Evolutionary conservation across 2,329 filamentous ascomycete species (phyloP).

Genomic region (Fusarium udum): DNA sequence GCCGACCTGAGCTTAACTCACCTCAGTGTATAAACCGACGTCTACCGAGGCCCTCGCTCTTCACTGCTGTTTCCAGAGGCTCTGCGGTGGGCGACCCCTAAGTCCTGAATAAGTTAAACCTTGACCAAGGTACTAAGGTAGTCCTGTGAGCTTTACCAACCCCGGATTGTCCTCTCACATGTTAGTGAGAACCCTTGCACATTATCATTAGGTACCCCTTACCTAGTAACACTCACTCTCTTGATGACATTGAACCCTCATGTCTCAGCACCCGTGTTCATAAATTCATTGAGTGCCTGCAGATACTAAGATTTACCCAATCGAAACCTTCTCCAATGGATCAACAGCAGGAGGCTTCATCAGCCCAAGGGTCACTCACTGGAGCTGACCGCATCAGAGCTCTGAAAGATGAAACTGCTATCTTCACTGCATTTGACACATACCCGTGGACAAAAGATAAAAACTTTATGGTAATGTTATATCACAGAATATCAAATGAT

Average conservation of each 20-base stretch:
- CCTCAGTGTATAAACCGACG: conserved; percentile 16
- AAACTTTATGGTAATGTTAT: conserved; percentile 67
- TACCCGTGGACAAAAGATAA: conserved; percentile 75
- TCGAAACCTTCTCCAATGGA: conserved; percentile 9
- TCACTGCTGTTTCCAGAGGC: conserved; percentile 2
- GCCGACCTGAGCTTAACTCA: conserved; percentile 13
- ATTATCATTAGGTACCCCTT: background rate
- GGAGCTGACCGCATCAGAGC: conserved; percentile 53
- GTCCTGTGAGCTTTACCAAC: conserved; percentile 11
- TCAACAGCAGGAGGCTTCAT: conserved; percentile 20
- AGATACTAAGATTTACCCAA: background rate
- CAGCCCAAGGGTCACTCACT: conserved; percentile 35
- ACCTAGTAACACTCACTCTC: background rate
- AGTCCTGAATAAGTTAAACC: conserved; percentile 11
- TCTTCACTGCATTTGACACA: conserved; percentile 69
- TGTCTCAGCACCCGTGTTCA: background rate
- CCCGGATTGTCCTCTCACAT: conserved; percentile 38
- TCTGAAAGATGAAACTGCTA: conserved; percentile 51
- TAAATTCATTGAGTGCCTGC: conserved; percentile 4
- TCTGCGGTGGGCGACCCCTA: background rate
- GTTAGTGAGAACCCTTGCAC: conserved; percentile 20
- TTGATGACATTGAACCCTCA: background rate
- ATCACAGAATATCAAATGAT: background rate
- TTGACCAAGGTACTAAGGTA: background rate
- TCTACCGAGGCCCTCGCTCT: conserved; percentile 21